Evolutionary conservation across 768 basidiomycete genomes (phyloP).

Genomic region (Kwoniella sp.): DNA sequence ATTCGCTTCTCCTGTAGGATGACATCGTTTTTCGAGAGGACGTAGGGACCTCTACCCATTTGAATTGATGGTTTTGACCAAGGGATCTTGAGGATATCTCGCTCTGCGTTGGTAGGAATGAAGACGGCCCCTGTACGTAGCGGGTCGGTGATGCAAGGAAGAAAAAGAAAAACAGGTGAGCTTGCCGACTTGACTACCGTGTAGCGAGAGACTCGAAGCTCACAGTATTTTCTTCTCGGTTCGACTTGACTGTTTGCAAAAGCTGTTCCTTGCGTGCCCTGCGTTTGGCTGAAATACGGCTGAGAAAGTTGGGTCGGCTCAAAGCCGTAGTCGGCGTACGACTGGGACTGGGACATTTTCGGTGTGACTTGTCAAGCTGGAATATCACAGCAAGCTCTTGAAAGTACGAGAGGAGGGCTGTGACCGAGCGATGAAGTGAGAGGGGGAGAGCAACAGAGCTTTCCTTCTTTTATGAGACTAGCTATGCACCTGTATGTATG

Average conservation of each 20-base stretch:
- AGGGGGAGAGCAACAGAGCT: no score
- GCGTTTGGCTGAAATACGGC: constrained; percentile 45
- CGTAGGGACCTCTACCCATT: constrained; percentile 49
- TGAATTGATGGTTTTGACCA: constrained; percentile 44
- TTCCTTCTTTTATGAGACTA: no score
- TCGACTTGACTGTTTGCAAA: constrained; percentile 48
- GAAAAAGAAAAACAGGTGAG: not conserved
- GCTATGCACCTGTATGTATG: no score
- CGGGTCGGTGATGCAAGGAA: not conserved
- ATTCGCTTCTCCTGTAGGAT: constrained; percentile 47
- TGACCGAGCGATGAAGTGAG: no score
- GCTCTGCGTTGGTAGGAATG: constrained; percentile 46
- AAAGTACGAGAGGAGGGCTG: no score
- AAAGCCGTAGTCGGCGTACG: constrained; percentile 35
- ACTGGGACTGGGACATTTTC: constrained; percentile 31
- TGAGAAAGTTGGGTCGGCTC: constrained; percentile 51
- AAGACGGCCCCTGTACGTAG: constrained; percentile 50
- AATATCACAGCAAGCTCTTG: not conserved
- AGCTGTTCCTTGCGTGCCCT: constrained; percentile 38
- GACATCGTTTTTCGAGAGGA: constrained; percentile 45
- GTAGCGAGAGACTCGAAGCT: constrained; percentile 10
- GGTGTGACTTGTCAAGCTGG: not conserved
- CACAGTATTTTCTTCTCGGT: constrained; percentile 55
- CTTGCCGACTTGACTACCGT: not conserved
- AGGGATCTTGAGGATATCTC: constrained; percentile 49